A percentile compares a stretch with the other conserved stretches of the same genome.
Evolutionary conservation across 2,329 filamentous ascomycete species (phyloP).

Genomic region (Orbilia javanica): DNA sequence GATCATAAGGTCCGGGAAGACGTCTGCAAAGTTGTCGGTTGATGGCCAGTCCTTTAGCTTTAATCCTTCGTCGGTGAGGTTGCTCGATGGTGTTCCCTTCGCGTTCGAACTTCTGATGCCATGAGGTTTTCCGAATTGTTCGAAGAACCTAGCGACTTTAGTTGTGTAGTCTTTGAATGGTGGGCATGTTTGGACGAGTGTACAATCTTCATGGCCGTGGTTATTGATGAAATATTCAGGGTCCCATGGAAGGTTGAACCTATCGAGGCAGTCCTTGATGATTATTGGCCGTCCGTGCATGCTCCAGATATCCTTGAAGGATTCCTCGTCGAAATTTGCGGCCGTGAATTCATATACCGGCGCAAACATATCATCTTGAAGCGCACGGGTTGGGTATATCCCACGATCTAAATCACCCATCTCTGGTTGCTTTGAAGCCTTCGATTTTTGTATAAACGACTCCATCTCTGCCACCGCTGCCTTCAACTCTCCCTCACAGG

Average conservation of each 20-base stretch:
- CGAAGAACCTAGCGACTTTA: constrained; percentile 61
- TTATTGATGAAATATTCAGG: constrained; percentile 60
- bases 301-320: constrained; percentile 61
- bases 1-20: constrained; percentile 61
- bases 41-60: constrained; percentile 62
- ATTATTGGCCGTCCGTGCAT: constrained; percentile 61
- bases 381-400: constrained; percentile 29
- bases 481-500: constrained; percentile 58
- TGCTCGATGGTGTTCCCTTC: not conserved
- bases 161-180: constrained; percentile 39
- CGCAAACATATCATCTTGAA: constrained; percentile 52
- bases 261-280: constrained; percentile 59
- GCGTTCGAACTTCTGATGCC: not conserved
- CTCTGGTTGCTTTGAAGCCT: not conserved
- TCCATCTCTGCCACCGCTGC: constrained; percentile 53
- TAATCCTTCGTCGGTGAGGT: constrained; percentile 49
- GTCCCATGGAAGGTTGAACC: constrained; percentile 62
- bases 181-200: constrained; percentile 59
- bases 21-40: constrained; percentile 59
- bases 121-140: constrained; percentile 56
- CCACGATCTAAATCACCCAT: constrained; percentile 6
- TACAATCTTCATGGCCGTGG: constrained; percentile 60
- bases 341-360: constrained; percentile 58
- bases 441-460: not conserved
- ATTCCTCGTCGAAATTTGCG: constrained; percentile 44